Percentiles rank a stretch among this genome's conserved stretches.
Evolutionary conservation across 225 moss, liverwort and hornwort genomes (phyloP).

Genomic region (Marchantia paleacea): DNA sequence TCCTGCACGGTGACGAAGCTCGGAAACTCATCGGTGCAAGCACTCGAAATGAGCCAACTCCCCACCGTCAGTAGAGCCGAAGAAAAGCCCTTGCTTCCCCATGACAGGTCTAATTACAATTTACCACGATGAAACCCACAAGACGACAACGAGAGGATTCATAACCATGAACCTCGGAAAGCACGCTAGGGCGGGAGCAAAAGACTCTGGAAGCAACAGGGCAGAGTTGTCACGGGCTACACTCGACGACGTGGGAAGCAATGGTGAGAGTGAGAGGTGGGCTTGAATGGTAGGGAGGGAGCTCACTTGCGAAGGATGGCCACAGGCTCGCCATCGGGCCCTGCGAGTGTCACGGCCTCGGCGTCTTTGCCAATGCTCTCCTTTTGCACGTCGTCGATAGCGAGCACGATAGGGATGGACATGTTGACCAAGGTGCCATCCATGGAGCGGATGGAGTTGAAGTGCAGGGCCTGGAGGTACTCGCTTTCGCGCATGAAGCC

Average conservation of each 20-base stretch:
- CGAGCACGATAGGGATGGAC: constrained; percentile 86
- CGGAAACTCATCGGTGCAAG: too few species aligned
- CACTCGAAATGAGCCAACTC: too few species aligned
- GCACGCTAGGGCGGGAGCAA: not conserved
- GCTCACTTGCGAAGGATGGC: constrained; percentile 87
- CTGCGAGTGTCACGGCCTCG: constrained; percentile 55
- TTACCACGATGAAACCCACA: not conserved
- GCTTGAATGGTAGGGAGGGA: not conserved
- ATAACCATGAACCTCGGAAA: not conserved
- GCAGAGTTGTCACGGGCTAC: too few species aligned
- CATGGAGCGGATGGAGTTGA: constrained; percentile 51
- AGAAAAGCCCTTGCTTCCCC: too few species aligned
- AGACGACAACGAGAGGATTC: not conserved
- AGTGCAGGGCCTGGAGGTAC: constrained; percentile 79
- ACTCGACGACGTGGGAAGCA: too few species aligned
- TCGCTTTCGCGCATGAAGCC: constrained; percentile 90
- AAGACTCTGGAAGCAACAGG: too few species aligned
- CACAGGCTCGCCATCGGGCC: constrained; percentile 51
- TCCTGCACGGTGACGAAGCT: too few species aligned
- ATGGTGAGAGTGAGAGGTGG: not conserved
- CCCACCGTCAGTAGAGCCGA: too few species aligned
- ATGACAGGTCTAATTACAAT: too few species aligned
- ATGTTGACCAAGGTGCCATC: constrained; percentile 69
- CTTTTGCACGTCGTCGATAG: constrained; percentile 69
- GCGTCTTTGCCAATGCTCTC: constrained; percentile 38